Conservation (phyloP, 169 alveolate species). For the Neospora caninum region DNA sequence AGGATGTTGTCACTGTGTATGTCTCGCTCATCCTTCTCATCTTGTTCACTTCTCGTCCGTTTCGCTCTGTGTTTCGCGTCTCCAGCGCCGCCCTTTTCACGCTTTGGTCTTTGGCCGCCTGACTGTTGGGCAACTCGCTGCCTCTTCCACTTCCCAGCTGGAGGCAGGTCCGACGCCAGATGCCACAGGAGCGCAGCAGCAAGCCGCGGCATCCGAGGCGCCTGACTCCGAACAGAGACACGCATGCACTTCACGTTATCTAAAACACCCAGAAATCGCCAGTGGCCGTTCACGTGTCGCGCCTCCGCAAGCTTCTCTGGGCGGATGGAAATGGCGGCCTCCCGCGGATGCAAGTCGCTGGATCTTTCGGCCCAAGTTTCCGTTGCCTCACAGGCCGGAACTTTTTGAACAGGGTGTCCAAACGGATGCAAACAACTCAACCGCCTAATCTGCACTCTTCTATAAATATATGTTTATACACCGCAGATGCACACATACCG, state of each 20-base stretch:
- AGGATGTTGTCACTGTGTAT: not conserved
- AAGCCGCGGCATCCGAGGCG: not conserved
- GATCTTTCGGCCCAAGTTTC: conserved; percentile 13
- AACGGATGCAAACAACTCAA: not conserved
- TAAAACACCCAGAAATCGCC: not conserved
- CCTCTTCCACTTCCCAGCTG: not conserved
- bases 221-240: not conserved
- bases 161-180: not conserved
- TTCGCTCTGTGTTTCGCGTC: not conserved
- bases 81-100: not conserved
- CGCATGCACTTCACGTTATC: not conserved
- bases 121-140: not conserved
- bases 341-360: conserved; percentile 3
- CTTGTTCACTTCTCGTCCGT: not conserved
- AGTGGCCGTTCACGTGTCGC: not conserved
- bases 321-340: not conserved
- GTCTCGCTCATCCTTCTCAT: not conserved
- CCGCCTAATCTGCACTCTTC: not conserved
- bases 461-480: not conserved
- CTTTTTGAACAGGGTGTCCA: not conserved
- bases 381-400: not conserved
- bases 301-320: conserved; percentile 7
- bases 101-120: conserved; percentile 17
- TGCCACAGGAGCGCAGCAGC: not conserved
- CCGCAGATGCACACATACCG: too few relatives aligned